Percentiles rank a stretch among this genome's conserved stretches.
Evolutionary conservation across 305 asterid species (phyloP).

Genomic region (Rubia balearica): DNA sequence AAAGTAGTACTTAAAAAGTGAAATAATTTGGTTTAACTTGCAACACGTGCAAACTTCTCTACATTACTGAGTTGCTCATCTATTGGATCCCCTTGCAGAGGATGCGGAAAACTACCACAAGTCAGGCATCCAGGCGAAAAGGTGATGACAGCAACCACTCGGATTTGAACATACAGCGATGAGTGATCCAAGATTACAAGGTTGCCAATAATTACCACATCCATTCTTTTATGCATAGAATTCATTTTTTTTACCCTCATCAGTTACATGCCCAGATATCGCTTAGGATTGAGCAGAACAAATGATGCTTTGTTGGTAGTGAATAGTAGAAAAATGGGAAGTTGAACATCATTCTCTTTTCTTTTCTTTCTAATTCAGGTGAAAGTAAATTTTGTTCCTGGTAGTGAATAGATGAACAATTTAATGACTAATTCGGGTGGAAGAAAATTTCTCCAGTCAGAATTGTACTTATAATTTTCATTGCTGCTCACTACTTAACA

Average conservation of each 20-base stretch:
- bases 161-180: not conserved
- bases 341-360: slow-evolving; percentile 11
- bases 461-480: not conserved
- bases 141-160: not conserved
- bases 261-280: slow-evolving; percentile 12
- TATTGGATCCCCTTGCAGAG: slow-evolving; percentile 9
- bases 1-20: not conserved
- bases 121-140: not conserved
- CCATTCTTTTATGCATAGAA: slow-evolving; percentile 15
- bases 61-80: not conserved
- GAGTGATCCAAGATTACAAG: slow-evolving; percentile 8
- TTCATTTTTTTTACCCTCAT: not conserved
- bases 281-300: slow-evolving; percentile 8
- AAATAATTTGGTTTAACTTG: not conserved
- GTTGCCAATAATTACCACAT: not conserved
- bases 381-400: not conserved
- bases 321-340: slow-evolving; percentile 8
- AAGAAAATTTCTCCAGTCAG: not conserved
- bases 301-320: slow-evolving; percentile 2
- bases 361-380: slow-evolving; percentile 12
- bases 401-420: slow-evolving; percentile 9
- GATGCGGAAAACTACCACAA: slow-evolving; percentile 10
- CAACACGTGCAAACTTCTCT: not conserved
- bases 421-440: slow-evolving; percentile 2
- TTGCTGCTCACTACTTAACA: not conserved